These are phyloP conservation scores for Pisolithus sp. DNA, from an alignment of 768 basidiomycete species.

Conservation along the genomic window DNA sequence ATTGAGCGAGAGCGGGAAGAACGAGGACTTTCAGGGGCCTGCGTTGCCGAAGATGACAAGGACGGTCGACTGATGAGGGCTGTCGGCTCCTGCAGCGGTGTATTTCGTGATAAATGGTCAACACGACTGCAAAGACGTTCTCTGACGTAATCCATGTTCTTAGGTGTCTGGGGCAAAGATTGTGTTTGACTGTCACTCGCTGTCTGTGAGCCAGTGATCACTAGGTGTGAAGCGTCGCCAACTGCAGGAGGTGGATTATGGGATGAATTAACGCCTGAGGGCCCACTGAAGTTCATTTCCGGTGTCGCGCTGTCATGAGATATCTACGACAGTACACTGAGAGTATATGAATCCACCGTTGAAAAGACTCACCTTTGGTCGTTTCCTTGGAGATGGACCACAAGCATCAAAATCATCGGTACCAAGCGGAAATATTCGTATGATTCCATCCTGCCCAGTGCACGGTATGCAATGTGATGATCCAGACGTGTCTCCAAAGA, in stretches of 20 bases:
- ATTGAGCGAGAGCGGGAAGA: conserved; percentile 11
- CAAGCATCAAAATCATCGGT: conserved; percentile 5
- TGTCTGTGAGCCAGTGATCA: background rate
- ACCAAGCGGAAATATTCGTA: background rate
- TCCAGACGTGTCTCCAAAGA: background rate
- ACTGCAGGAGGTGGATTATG: background rate
- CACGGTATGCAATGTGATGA: conserved; percentile 3
- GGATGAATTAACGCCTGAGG: background rate
- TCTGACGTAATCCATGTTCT: background rate
- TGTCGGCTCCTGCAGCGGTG: background rate
- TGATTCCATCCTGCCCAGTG: conserved; percentile 1
- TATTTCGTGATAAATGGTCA: conserved; percentile 8
- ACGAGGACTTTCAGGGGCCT: background rate
- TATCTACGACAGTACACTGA: conserved; percentile 16
- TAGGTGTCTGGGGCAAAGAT: background rate
- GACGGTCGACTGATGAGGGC: background rate
- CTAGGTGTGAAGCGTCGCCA: background rate
- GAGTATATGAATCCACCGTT: background rate
- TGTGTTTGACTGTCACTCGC: background rate
- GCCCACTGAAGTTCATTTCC: background rate
- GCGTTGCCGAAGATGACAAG: conserved; percentile 1
- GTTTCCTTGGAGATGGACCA: conserved; percentile 30
- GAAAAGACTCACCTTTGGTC: conserved; percentile 26
- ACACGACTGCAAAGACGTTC: conserved; percentile 9
- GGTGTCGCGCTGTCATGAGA: conserved; percentile 5